Conservation (phyloP, 1,284 basidiomycete genomes). For the Sporisorium iseilematis-ciliati region DNA sequence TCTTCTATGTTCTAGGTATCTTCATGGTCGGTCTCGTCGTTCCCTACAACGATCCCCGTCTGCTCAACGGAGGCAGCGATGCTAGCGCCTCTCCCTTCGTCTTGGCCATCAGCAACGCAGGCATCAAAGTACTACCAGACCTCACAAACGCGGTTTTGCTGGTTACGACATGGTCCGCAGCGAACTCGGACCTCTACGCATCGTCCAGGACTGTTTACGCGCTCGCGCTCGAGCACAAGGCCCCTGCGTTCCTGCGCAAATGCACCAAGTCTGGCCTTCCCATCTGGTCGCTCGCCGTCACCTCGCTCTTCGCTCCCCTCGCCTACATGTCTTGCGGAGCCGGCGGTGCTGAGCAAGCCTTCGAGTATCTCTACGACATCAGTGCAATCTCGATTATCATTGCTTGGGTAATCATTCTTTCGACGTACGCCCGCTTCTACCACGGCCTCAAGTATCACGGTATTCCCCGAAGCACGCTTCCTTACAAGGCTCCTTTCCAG, state of each 20-base stretch:
- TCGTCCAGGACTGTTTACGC: conserved; percentile 81
- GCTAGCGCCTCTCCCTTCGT: conserved; percentile 66
- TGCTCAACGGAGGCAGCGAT: conserved; percentile 45
- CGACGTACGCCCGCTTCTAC: conserved; percentile 81
- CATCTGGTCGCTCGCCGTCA: conserved; percentile 78
- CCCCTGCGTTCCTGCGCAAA: conserved; percentile 79
- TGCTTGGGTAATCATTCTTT: conserved; percentile 85
- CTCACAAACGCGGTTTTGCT: conserved; percentile 81
- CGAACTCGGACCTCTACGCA: conserved; percentile 83
- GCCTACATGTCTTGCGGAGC: conserved; percentile 76
- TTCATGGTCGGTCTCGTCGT: conserved; percentile 61
- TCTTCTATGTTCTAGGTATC: conserved; percentile 72
- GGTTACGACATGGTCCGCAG: conserved; percentile 85
- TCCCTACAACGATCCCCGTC: conserved; percentile 50
- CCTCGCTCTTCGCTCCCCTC: conserved; percentile 76
- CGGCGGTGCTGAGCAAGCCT: conserved; percentile 75
- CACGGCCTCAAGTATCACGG: conserved; percentile 76
- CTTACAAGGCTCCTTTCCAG: conserved; percentile 73
- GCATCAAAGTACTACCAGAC: conserved; percentile 70
- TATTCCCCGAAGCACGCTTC: conserved; percentile 73
- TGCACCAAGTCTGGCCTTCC: conserved; percentile 81
- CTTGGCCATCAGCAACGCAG: conserved; percentile 70
- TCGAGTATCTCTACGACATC: conserved; percentile 73
- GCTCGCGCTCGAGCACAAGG: conserved; percentile 80
- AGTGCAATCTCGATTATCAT: conserved; percentile 77